Percentiles rank a stretch among this genome's conserved stretches.
These are phyloP conservation scores for Fraxinus floribunda DNA, from an alignment of 305 asterid species.

Conservation along the genomic window DNA sequence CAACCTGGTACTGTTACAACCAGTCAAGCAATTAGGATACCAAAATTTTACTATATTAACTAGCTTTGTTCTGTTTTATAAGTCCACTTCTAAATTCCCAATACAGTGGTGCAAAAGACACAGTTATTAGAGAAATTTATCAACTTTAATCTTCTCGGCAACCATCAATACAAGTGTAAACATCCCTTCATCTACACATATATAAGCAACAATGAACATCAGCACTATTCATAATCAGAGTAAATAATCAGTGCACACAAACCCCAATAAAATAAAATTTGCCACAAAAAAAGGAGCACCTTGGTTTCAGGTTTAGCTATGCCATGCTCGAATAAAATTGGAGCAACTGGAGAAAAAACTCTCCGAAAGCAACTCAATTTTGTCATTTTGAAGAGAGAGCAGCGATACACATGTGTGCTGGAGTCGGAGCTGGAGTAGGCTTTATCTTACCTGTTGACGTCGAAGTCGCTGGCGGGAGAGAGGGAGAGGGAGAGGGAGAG, in stretches of 20 bases:
- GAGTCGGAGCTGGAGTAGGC: no score
- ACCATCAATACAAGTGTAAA: background rate
- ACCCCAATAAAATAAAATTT: background rate
- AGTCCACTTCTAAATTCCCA: constrained; percentile 10
- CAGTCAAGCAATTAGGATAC: background rate
- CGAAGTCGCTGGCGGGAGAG: no score
- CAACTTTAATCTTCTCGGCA: background rate
- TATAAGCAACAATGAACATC: background rate
- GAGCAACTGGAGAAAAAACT: constrained; percentile 87
- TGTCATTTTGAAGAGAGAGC: constrained; percentile 77
- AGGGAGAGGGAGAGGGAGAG: no score
- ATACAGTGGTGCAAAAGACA: background rate
- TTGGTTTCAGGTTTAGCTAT: constrained; percentile 85
- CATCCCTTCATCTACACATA: background rate
- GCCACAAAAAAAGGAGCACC: constrained; percentile 36
- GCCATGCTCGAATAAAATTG: constrained; percentile 87
- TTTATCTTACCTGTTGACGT: no score
- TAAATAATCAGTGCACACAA: background rate
- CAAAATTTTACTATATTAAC: background rate
- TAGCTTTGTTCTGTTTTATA: background rate
- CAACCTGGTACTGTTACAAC: no score
- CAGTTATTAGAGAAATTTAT: background rate
- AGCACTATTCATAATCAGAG: background rate
- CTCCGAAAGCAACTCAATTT: constrained; percentile 84
- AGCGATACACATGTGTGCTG: no score